Evolutionary conservation across 2,329 filamentous ascomycete genomes (phyloP).

Genomic region (Xenoacremonium recifei): DNA sequence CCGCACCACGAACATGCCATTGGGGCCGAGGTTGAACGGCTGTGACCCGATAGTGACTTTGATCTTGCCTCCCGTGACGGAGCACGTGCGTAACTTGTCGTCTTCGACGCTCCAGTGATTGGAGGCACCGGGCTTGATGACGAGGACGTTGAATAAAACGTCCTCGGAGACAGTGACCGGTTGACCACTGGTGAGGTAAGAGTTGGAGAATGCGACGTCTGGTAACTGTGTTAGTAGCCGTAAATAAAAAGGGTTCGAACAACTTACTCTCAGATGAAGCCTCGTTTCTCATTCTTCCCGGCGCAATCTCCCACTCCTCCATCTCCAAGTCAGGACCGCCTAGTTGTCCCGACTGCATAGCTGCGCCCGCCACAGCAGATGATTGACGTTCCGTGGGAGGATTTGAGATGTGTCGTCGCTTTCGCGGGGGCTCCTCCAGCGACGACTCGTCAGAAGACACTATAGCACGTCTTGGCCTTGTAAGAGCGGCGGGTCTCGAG

Average conservation of each 20-base stretch:
- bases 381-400: neutral
- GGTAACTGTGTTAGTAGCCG: neutral
- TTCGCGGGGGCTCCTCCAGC: neutral
- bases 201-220: slow-evolving; percentile 45
- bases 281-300: slow-evolving; percentile 36
- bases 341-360: slow-evolving; percentile 6
- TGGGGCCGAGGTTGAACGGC: slow-evolving; percentile 40
- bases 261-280: slow-evolving; percentile 35
- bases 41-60: slow-evolving; percentile 34
- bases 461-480: neutral
- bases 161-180: slow-evolving; percentile 36
- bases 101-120: slow-evolving; percentile 29
- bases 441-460: neutral
- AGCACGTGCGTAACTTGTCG: slow-evolving; percentile 37
- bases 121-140: slow-evolving; percentile 37
- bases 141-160: slow-evolving; percentile 39
- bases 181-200: slow-evolving; percentile 37
- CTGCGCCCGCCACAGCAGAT: neutral
- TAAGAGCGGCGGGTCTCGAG: too few relatives aligned
- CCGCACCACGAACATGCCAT: slow-evolving; percentile 44
- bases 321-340: slow-evolving; percentile 29
- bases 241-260: neutral
- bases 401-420: neutral
- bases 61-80: slow-evolving; percentile 41
- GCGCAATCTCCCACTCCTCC: slow-evolving; percentile 46